phyloP scores from a whole-genome alignment of 2,329 filamentous ascomycete genomes.

The Pyrenophora graminea region DNA sequence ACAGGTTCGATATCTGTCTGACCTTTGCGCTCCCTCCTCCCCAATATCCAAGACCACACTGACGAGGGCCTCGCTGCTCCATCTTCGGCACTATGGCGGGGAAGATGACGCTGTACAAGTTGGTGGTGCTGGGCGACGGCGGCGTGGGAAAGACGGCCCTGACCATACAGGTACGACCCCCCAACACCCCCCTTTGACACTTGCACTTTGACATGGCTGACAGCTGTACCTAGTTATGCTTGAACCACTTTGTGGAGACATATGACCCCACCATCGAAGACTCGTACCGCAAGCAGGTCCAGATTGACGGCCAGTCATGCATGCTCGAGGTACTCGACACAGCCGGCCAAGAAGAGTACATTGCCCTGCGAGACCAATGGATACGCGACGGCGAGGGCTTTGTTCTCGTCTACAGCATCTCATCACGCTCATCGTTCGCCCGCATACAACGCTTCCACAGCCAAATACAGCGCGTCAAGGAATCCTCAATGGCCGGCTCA shows the following conservation, averaged over 20 bases:
- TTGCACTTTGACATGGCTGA: constrained; percentile 16
- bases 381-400: constrained; percentile 98
- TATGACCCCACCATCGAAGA: constrained; percentile 72
- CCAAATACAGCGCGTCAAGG: constrained; percentile 96
- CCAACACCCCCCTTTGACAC: neutral
- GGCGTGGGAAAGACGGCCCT: constrained; percentile 93
- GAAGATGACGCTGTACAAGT: constrained; percentile 93
- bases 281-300: constrained; percentile 70
- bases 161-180: constrained; percentile 73
- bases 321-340: constrained; percentile 98
- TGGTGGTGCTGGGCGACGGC: constrained; percentile 93
- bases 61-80: constrained; percentile 5
- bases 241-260: constrained; percentile 98
- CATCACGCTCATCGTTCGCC: constrained; percentile 90
- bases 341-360: constrained; percentile 98
- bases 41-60: constrained; percentile 2
- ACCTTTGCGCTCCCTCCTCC: neutral
- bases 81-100: constrained; percentile 68
- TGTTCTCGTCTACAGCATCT: constrained; percentile 97
- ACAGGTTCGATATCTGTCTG: constrained; percentile 2
- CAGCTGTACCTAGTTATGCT: constrained; percentile 69
- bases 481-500: constrained; percentile 74
- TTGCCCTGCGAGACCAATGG: constrained; percentile 94
- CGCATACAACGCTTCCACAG: constrained; percentile 95
- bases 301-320: constrained; percentile 92